Base-by-base conservation (phyloP, 805 yeast species). In the Wickerhamomyces subpelliculosus region DNA sequence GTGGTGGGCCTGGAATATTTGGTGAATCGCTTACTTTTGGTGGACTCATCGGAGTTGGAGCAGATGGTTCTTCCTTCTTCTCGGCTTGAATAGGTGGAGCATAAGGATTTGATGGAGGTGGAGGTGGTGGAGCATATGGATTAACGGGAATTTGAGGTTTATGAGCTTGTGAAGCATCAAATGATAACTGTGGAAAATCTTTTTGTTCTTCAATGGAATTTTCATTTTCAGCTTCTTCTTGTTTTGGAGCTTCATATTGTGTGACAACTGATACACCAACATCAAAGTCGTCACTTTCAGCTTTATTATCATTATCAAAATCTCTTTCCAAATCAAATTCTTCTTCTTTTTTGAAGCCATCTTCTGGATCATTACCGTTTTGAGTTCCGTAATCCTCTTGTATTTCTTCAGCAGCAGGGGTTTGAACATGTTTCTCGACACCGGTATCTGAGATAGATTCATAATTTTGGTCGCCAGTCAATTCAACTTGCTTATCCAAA, bases 81-180 rank as follows among this genome's bases (percentile, higher is more conserved):
- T 13, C 12, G n/a, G 8, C 27, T 25, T 25, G 27, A 25, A 25
- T n/a, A 25, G 27, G 19, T 20, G 24, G 10, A 31, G 34, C 11
- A 14, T 18, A 11, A 12, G 16, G n/a, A 24, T 8, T 5, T 10
- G 12, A 5, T 4, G 12, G 5, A 8, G 26, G 26, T 24, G 26
- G 26, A 7, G 26, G 17, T n/a, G 28, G 16, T 20, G 31, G 36
- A 20, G 32, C 36, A 34, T 34, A 27, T 27, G 36, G 32, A 16
- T 36, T 26, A 20, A 14, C n/a, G 5, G 21, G 6, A n/a, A 30
- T 10, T 12, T 14, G 11, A 6, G 34, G 5, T 19, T 26, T 25
- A 22, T 20, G n/a, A n/a, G n/a, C n/a, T n/a, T n/a, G 25, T 20
- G 35, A 30, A 20, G 35, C 39, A 16, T 31, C 9, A 11, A 29